Evolutionary conservation across 2,329 filamentous ascomycete genomes (phyloP).

Genomic region (Aureobasidium zeae): DNA sequence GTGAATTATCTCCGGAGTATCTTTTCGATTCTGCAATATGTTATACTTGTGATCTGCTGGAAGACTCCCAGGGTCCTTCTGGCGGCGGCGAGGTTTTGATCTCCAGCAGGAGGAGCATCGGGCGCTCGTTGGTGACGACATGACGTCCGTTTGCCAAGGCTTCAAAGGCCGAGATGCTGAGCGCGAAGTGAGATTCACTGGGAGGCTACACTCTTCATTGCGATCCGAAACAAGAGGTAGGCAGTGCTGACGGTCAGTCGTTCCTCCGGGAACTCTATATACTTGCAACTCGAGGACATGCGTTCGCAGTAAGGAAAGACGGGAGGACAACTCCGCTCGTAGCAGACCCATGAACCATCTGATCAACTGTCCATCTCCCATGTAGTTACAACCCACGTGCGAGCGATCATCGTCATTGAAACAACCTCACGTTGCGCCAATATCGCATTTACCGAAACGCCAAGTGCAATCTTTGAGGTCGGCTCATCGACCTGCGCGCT

Average conservation of each 20-base stretch:
- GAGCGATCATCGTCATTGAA: background rate
- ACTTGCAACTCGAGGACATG: background rate
- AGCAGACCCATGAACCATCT: background rate
- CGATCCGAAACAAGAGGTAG: background rate
- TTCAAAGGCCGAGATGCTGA: background rate
- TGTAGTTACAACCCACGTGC: slow-evolving; percentile 8
- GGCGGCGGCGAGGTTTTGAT: no score
- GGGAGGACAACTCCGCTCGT: no score
- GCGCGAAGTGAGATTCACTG: background rate
- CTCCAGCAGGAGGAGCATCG: no score
- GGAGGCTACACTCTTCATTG: background rate
- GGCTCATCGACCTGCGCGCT: no score
- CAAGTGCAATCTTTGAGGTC: no score
- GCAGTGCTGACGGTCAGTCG: background rate
- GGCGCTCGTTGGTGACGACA: no score
- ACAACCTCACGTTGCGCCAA: background rate
- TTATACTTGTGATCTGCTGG: background rate
- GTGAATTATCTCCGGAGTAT: no score
- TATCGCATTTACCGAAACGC: no score
- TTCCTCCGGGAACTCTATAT: background rate
- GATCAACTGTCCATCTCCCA: slow-evolving; percentile 11
- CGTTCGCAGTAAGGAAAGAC: background rate
- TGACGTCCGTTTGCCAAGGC: slow-evolving; percentile 6
- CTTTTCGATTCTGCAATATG: background rate
- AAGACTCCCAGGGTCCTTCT: no score